Base-by-base conservation (phyloP, 441 rosid species). In the Raphanus hybrid region DNA sequence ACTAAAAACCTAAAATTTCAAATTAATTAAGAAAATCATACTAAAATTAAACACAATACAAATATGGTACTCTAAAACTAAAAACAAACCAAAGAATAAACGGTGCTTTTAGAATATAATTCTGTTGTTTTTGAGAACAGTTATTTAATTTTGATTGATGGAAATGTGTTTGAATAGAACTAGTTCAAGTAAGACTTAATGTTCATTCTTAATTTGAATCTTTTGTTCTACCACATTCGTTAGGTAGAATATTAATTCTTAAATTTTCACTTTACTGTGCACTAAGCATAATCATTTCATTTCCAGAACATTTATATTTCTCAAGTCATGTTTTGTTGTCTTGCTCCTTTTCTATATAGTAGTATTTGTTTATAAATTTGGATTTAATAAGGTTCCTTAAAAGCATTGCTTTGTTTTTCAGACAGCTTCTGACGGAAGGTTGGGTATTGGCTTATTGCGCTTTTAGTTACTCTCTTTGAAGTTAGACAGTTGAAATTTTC, bases 201-300 rank as follows among this genome's bases (percentile, higher is more conserved):
- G 14, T 43, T 41, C 52, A 43, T 43, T 43, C 52, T 43, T 48
- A 48, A 48, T 48, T 48, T 48, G 16, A 48, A 48, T n/a, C 55
- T 48, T 48, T n/a, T 48, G 55, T n/a, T 48, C 23, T 54, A 15
- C 58, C 61, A 43, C 8, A 50, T 48, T 67, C 8, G 62, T 65
- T 77, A 26, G 34, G 15, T 60, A 34, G 6, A 64, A 18, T 61
- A 61, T 11, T 43, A 5, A 2, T 15, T 37, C 29, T 61, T 52
- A 67, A 59, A 37, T 69, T 64, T 15, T 29, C 62, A 69, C 82
- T 79, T 79, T 69, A 68, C 8, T 29, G 14, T 29, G 67, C 78
- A 79, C 68, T 45, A 69, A 74, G 78, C 82, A 69, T 58, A 79
- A 79, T 79, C 82, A 79, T 79, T 79, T 70, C 82, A 79, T 57